Evolutionary conservation across 306 rosid genomes (phyloP), one percentile per base, ranked within the genome.

Genomic region (Ormosia semicastrata): DNA sequence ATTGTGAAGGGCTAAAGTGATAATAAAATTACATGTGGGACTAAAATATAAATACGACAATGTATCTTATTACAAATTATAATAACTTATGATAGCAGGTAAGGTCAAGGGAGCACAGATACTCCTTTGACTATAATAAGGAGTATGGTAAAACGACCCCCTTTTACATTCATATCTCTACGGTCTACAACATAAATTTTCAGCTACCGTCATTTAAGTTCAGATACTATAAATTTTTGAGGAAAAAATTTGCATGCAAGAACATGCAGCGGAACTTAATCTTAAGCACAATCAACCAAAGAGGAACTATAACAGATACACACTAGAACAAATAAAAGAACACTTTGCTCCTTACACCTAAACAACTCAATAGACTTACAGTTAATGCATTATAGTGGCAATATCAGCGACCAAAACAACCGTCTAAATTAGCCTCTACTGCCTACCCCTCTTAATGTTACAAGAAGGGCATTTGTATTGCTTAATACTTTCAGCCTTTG

Each of bases 401-500:
- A 30, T 47, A 70, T 47, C 75, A 49, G 44, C 75, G 7, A n/a
- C 44, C 60, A 2, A 70, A 71, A 52, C 47, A 71, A 50, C 18
- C 34, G 8, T 39, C 39, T 44, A 18, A 17, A 14, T 36, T 30
- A 54, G 73, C 49, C n/a, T 5, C 82, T 85, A 77, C 72, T 64
- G 89, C 66, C 70, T 86, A 72, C 88, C 79, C 65, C 54, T 85
- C 89, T 85, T 85, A 39, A 83, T 73, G 78, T 79, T 84, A 85
- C 93, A 90, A 59, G 87, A 77, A 60, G 91, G 91, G 74, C 94
- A 90, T 77, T 88, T 88, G 83, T 86, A 90, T 53, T 84, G 90
- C 70, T 83, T 80, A 57, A 90, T 88, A 39, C 75, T 80, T 44
- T 88, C 91, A 2, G 92, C 91, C 86, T 82, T 85, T 8, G 89